Evolutionary conservation across 495 filamentous ascomycete genomes (phyloP).

Genomic region (Xylaria castorea): DNA sequence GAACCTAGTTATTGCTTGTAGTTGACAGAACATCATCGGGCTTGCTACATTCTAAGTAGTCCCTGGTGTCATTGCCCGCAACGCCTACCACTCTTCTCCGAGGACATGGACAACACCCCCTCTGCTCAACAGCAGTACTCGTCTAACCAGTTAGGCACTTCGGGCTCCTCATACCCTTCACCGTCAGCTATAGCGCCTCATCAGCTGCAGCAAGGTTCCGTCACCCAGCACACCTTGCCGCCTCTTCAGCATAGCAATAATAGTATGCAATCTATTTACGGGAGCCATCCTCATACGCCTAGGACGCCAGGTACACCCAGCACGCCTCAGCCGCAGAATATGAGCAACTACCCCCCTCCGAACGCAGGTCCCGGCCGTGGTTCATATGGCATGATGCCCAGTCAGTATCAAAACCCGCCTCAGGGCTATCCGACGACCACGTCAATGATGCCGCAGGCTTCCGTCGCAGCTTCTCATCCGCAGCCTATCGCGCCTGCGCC

Average conservation of each 20-base stretch:
- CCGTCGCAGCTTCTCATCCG: slow-evolving; percentile 69
- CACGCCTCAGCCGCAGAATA: slow-evolving; percentile 66
- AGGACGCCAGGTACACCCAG: slow-evolving; percentile 67
- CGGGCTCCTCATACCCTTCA: slow-evolving; percentile 47
- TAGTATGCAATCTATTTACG: slow-evolving; percentile 65
- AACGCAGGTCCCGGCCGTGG: slow-evolving; percentile 61
- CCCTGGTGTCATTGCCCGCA: slow-evolving; percentile 40
- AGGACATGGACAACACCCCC: slow-evolving; percentile 45
- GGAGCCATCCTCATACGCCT: slow-evolving; percentile 68
- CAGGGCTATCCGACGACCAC: slow-evolving; percentile 68
- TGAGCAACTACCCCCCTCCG: slow-evolving; percentile 66
- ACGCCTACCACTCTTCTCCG: slow-evolving; percentile 27
- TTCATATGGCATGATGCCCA: slow-evolving; percentile 54
- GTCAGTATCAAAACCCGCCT: slow-evolving; percentile 59
- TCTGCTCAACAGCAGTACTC: slow-evolving; percentile 41
- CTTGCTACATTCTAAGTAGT: slow-evolving; percentile 35
- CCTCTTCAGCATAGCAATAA: slow-evolving; percentile 70
- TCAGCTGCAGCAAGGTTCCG: slow-evolving; percentile 64
- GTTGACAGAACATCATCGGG: slow-evolving; percentile 30
- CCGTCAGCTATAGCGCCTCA: slow-evolving; percentile 65
- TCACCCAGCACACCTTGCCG: slow-evolving; percentile 69
- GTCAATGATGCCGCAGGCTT: slow-evolving; percentile 69
- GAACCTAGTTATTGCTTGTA: background rate
- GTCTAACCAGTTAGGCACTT: slow-evolving; percentile 45
- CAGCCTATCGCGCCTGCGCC: slow-evolving; percentile 76